These are phyloP conservation scores for Hyphopichia fennica DNA, from an alignment of 1,139 yeast species.

Conservation along the genomic window DNA sequence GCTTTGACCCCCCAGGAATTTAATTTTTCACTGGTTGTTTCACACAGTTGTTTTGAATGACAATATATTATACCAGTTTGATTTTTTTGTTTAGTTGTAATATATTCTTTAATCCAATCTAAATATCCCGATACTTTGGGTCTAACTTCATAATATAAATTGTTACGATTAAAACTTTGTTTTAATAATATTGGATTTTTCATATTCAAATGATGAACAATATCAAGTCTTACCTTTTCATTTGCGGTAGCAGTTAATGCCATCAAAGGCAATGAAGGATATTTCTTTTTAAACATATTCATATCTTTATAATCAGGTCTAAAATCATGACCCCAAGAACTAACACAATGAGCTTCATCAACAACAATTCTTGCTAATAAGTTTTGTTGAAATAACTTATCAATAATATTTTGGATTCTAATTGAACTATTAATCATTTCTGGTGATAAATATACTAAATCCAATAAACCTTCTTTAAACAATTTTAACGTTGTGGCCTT, in stretches of 20 bases:
- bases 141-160: conserved; percentile 75
- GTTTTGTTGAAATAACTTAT: conserved; percentile 51
- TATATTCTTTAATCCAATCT: conserved; percentile 60
- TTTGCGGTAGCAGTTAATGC: conserved; percentile 98
- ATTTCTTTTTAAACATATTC: conserved; percentile 67
- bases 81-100: conserved; percentile 50
- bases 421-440: conserved; percentile 87
- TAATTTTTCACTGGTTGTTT: conserved; percentile 68
- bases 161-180: conserved; percentile 88
- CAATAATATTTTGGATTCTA: conserved; percentile 66
- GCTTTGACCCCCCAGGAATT: conserved; percentile 61
- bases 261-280: conserved; percentile 85
- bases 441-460: conserved; percentile 86
- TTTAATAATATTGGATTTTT: conserved; percentile 54
- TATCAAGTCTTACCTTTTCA: conserved; percentile 85
- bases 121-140: conserved; percentile 59
- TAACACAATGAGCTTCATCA: conserved; percentile 98
- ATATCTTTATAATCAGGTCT: conserved; percentile 92
- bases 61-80: conserved; percentile 92
- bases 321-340: conserved; percentile 99
- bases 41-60: conserved; percentile 87
- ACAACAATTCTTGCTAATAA: conserved; percentile 84
- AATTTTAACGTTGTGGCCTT: conserved; percentile 61
- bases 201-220: conserved; percentile 69
- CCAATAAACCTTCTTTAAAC: conserved; percentile 66